Evolutionary conservation across 1,284 basidiomycete species (phyloP).

Genomic region (Heterobasidion occidentale): DNA sequence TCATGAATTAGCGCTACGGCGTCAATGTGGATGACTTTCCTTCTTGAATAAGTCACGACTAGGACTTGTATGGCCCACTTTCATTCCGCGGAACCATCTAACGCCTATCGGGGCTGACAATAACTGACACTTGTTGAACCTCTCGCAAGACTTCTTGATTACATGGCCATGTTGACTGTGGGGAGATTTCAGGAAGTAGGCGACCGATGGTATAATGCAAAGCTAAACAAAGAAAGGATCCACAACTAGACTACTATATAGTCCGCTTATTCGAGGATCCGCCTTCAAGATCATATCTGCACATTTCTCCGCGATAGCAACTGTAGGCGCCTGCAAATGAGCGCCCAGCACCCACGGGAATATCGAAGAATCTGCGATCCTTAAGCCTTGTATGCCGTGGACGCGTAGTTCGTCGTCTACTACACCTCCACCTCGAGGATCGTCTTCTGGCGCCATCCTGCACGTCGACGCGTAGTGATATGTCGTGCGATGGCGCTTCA

Average conservation of each 20-base stretch:
- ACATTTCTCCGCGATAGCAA: conserved; percentile 18
- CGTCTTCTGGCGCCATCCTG: conserved; percentile 20
- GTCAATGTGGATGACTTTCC: too few relatives aligned
- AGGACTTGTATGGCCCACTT: too few relatives aligned
- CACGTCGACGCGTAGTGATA: conserved; percentile 25
- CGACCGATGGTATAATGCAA: neutral
- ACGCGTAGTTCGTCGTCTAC: conserved; percentile 31
- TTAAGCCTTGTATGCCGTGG: conserved; percentile 25
- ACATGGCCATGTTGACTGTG: too few relatives aligned
- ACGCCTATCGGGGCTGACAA: too few relatives aligned
- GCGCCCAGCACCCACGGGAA: conserved; percentile 23
- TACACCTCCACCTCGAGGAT: conserved; percentile 21
- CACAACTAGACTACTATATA: too few relatives aligned
- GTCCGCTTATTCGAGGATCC: neutral
- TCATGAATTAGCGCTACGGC: too few relatives aligned
- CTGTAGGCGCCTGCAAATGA: conserved; percentile 19
- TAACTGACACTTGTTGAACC: too few relatives aligned
- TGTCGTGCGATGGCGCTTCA: conserved; percentile 7
- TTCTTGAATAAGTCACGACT: too few relatives aligned
- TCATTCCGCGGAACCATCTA: too few relatives aligned
- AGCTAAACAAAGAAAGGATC: too few relatives aligned
- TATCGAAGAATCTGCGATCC: conserved; percentile 25
- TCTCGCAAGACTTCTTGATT: too few relatives aligned
- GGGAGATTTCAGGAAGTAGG: too few relatives aligned
- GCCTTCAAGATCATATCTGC: conserved; percentile 12